phyloP scores from a whole-genome alignment of 164 flowering plant genomes.

The Malania oleifera region DNA sequence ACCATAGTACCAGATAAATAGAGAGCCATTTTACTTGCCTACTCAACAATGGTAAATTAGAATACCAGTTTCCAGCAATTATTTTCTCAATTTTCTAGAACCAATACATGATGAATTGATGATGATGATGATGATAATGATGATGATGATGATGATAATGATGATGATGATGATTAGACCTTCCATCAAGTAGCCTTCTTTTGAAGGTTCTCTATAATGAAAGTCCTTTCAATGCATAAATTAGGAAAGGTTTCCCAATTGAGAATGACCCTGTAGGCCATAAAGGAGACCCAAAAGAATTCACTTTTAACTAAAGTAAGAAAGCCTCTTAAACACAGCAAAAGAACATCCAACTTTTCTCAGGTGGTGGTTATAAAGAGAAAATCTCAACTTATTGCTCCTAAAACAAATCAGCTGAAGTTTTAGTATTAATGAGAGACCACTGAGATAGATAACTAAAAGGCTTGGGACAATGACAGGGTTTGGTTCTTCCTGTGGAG shows the following conservation, averaged over 20 bases:
- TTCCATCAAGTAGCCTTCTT: constrained; percentile 8
- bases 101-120: no score
- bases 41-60: constrained; percentile 1
- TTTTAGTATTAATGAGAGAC: constrained; percentile 1
- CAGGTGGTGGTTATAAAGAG: constrained; percentile 28
- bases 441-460: constrained; percentile 10
- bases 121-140: no score
- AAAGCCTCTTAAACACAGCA: constrained; percentile 20
- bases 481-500: constrained; percentile 52
- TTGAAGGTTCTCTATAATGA: constrained; percentile 15
- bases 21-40: no score
- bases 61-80: no score
- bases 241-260: constrained; percentile 33
- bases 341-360: constrained; percentile 11
- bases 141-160: no score
- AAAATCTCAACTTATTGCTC: constrained; percentile 16
- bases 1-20: no score
- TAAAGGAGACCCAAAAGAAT: constrained; percentile 45
- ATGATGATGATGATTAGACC: constrained; percentile 15
- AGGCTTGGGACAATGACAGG: constrained; percentile 40
- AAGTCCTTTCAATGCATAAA: constrained; percentile 21
- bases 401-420: constrained; percentile 10
- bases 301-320: constrained; percentile 26
- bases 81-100: constrained; percentile 16
- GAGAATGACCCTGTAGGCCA: constrained; percentile 56